Evolutionary conservation across 106 monocot species (phyloP), one percentile per base, ranked within the genome.

Genomic region (Phalaenopsis aphrodite): DNA sequence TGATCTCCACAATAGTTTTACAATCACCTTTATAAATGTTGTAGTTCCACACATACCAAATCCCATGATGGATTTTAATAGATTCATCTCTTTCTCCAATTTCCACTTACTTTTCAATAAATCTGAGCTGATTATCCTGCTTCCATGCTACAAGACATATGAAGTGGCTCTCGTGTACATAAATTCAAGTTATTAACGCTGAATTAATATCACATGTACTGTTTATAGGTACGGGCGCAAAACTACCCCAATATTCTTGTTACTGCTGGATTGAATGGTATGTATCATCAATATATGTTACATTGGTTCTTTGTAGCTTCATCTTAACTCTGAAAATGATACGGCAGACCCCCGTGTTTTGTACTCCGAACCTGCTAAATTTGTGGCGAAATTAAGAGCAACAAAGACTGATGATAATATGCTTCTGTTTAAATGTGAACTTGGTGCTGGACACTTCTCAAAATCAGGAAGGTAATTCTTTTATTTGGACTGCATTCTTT

Each of bases 191-290:
- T 61, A 58, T 3, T 64, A 38, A 3, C 30, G 37, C 69, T 69
- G 69, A 69, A 69, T 69, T 69, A 37, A 37, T 37, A 69, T 38
- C 5, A 5, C 43, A 2, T 69, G 69, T 2, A 12, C 18, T 76
- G 21, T 84, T 85, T 85, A 81, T 89, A 99, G 98, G 76, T 99
- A 43, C 2, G n/a, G n/a, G n/a, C n/a, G n/a, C 2, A 43, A 43
- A 43, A 43, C 5, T 43, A 43, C 43, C 43, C 98, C 5, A 76
- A 92, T 66, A 99, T 99, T 81, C 98, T 99, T 77, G 88, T 99
- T 61, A 99, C 98, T 10, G 90, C 98, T 56, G 94, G 98, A n/a
- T 83, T 99, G 83, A 88, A 99, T 88, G 94, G 98, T 99, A 91
- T 38, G 67, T 55, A 57, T n/a, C 17, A 71, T 47, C 41, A 30